Conservation (phyloP, 495 filamentous ascomycete genomes). For the Penicillium daleae region DNA sequence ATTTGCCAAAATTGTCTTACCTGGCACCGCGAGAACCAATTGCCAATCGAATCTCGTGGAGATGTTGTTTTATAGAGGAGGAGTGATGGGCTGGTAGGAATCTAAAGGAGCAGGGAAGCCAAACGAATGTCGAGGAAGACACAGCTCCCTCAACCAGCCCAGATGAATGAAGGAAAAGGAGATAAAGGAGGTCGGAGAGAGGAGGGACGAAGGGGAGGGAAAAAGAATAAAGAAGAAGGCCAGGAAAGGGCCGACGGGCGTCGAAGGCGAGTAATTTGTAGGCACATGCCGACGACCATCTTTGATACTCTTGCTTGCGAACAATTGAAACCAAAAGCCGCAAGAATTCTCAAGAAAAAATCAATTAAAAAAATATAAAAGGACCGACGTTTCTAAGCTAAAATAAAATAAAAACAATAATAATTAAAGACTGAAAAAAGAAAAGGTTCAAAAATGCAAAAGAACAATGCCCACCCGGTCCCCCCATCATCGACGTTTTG, state of each 20-base stretch:
- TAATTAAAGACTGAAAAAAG: too few relatives aligned
- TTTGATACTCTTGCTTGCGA: conserved; percentile 14
- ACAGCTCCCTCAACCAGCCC: conserved; percentile 31
- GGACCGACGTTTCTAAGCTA: conserved; percentile 1
- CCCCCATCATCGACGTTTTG: conserved; percentile 38
- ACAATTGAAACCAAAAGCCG: conserved; percentile 14
- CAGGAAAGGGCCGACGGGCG: conserved; percentile 18
- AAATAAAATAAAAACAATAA: conserved; percentile 12
- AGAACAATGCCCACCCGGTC: conserved; percentile 27
- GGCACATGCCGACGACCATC: conserved; percentile 19
- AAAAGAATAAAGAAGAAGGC: conserved; percentile 21
- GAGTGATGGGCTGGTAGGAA: conserved; percentile 22
- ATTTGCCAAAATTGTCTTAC: background rate
- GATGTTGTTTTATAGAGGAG: background rate
- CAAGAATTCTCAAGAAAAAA: conserved; percentile 10
- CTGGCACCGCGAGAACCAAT: background rate
- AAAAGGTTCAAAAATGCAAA: conserved; percentile 23
- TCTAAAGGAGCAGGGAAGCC: conserved; percentile 18
- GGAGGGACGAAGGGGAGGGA: conserved; percentile 16
- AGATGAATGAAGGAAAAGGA: conserved; percentile 19
- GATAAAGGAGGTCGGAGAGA: conserved; percentile 18
- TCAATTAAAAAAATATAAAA: conserved; percentile 18
- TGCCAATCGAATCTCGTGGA: background rate
- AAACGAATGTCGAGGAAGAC: conserved; percentile 35
- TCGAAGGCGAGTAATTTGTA: conserved; percentile 22